phyloP scores from a whole-genome alignment of 2,329 filamentous ascomycete genomes.

The Phoma sp. region DNA sequence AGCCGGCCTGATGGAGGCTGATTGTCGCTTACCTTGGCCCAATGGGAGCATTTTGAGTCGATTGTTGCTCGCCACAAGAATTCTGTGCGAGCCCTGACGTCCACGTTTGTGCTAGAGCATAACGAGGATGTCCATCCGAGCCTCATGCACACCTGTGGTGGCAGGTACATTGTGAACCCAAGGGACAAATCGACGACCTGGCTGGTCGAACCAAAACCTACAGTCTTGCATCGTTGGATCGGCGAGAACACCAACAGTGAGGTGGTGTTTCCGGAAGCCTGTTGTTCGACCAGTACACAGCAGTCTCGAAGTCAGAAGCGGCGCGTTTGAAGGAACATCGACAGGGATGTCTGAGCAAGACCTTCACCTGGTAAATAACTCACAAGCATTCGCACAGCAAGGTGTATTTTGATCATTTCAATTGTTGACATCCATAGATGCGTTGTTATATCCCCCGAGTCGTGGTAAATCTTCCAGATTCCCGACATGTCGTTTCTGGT shows the following conservation, averaged over 20 bases:
- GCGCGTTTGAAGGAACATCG: background rate
- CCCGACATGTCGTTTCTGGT: conserved; percentile 33
- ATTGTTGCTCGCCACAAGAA: background rate
- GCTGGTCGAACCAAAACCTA: background rate
- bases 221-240: background rate
- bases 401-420: conserved; percentile 4
- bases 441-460: conserved; percentile 37
- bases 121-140: background rate
- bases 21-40: background rate
- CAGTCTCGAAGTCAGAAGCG: background rate
- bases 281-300: background rate
- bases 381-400: background rate
- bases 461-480: conserved; percentile 36
- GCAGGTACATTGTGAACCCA: background rate
- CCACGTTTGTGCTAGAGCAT: background rate
- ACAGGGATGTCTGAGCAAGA: background rate
- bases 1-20: background rate
- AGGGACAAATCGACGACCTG: too few species aligned
- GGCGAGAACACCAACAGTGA: background rate
- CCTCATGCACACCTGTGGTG: background rate
- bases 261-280: background rate
- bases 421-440: conserved; percentile 26
- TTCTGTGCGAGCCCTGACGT: background rate
- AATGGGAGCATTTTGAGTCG: background rate
- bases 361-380: conserved; percentile 1